phyloP scores from a whole-genome alignment of 1,284 basidiomycete genomes.

The Testicularia cyperi region DNA sequence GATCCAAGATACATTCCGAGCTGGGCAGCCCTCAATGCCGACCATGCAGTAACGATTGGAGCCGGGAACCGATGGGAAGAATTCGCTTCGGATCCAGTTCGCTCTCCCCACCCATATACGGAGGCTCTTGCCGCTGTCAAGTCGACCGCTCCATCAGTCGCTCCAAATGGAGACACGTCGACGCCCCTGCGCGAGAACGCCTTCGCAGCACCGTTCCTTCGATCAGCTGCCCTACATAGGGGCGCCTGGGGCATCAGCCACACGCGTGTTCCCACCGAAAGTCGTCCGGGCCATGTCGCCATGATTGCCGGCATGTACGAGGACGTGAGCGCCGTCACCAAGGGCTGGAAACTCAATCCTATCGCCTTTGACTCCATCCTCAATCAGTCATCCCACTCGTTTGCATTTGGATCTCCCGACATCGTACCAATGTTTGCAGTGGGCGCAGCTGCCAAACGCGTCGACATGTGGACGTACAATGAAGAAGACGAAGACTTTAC shows the following conservation, averaged over 20 bases:
- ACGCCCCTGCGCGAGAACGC: slow-evolving; percentile 3
- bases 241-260: slow-evolving; percentile 83
- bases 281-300: slow-evolving; percentile 81
- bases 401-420: slow-evolving; percentile 83
- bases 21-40: slow-evolving; percentile 24
- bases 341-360: slow-evolving; percentile 89
- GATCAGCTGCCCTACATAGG: slow-evolving; percentile 67
- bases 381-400: slow-evolving; percentile 77
- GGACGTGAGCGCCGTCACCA: slow-evolving; percentile 82
- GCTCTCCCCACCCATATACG: slow-evolving; percentile 15
- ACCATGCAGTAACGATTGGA: slow-evolving; percentile 1
- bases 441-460: slow-evolving; percentile 70
- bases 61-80: slow-evolving; percentile 11
- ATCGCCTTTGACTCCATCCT: slow-evolving; percentile 87
- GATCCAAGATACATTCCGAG: slow-evolving; percentile 6
- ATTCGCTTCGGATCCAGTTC: slow-evolving; percentile 16
- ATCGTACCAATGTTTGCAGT: slow-evolving; percentile 84
- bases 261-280: slow-evolving; percentile 84
- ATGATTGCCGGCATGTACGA: slow-evolving; percentile 92
- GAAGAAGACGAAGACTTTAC: slow-evolving; percentile 69
- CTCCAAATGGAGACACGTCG: too few species aligned
- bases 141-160: neutral
- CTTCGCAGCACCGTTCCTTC: slow-evolving; percentile 72
- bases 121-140: slow-evolving; percentile 11
- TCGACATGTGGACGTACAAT: slow-evolving; percentile 75